Percentiles rank a stretch among this genome's conserved stretches.
phyloP scores from a whole-genome alignment of 192 early-diverging fungal genomes.

The Coemansia sp. region DNA sequence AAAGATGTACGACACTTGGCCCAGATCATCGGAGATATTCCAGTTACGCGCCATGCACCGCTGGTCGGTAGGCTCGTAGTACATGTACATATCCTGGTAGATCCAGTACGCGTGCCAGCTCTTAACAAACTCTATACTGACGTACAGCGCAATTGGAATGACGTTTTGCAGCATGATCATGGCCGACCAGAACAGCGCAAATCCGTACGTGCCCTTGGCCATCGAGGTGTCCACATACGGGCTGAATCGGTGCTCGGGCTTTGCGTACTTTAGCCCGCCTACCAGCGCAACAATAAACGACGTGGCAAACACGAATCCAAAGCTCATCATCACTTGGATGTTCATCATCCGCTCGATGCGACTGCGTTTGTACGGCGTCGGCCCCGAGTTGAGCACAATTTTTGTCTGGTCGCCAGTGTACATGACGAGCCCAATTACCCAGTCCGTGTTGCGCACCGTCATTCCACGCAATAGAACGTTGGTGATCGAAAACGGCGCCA shows the following conservation, averaged over 20 bases:
- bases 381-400: conserved; percentile 94
- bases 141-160: conserved; percentile 92
- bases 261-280: conserved; percentile 61
- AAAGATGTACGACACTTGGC: conserved; percentile 95
- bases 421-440: conserved; percentile 80
- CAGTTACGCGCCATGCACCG: conserved; percentile 82
- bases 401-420: conserved; percentile 94
- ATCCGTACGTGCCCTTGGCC: conserved; percentile 58
- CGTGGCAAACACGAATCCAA: conserved; percentile 72
- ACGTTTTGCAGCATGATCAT: conserved; percentile 94
- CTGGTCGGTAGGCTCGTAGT: conserved; percentile 69
- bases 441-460: conserved; percentile 87
- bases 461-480: conserved; percentile 89
- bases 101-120: conserved; percentile 91
- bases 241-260: conserved; percentile 36
- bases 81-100: conserved; percentile 85
- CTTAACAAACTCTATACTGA: conserved; percentile 92
- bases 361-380: conserved; percentile 89
- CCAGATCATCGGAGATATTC: conserved; percentile 90
- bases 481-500: conserved; percentile 68
- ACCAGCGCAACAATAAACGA: conserved; percentile 67
- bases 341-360: conserved; percentile 90
- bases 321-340: conserved; percentile 79
- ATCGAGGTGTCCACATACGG: conserved; percentile 19
- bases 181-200: conserved; percentile 75